Conservation (phyloP, 305 asterid species). For the Vinca major region DNA sequence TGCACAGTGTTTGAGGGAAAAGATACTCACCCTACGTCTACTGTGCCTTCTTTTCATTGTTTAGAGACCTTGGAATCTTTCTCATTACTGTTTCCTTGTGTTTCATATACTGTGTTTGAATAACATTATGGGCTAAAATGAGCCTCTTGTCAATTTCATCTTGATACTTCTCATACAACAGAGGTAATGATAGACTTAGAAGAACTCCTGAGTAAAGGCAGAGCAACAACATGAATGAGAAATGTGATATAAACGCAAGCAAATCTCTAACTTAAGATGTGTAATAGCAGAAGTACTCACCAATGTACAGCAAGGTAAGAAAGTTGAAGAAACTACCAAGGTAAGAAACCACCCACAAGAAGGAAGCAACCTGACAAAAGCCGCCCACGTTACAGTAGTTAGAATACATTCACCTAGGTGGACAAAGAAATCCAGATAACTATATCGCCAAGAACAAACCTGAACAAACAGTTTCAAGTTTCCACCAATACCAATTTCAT, state of each 20-base stretch:
- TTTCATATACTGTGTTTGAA: conserved; percentile 34
- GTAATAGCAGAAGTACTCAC: conserved; percentile 31
- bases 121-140: conserved; percentile 32
- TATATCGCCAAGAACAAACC: conserved; percentile 31
- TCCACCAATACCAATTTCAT: conserved; percentile 70
- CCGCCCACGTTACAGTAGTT: conserved; percentile 8
- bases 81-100: conserved; percentile 40
- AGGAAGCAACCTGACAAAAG: conserved; percentile 48
- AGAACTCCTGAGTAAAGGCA: conserved; percentile 43
- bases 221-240: conserved; percentile 1
- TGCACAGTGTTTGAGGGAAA: conserved; percentile 5
- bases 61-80: conserved; percentile 34
- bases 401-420: conserved; percentile 10
- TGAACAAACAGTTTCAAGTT: conserved; percentile 49
- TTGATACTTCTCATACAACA: conserved; percentile 59
- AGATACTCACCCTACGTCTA: conserved; percentile 33
- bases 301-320: conserved; percentile 62
- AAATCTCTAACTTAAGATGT: background rate
- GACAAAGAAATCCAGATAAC: background rate
- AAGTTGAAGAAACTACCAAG: conserved; percentile 71
- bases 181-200: conserved; percentile 63
- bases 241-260: background rate
- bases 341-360: conserved; percentile 56
- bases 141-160: conserved; percentile 50
- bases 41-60: conserved; percentile 56